These are phyloP conservation scores for Saccharomyces hybrid DNA, from an alignment of 1,139 yeast species.

Conservation along the genomic window DNA sequence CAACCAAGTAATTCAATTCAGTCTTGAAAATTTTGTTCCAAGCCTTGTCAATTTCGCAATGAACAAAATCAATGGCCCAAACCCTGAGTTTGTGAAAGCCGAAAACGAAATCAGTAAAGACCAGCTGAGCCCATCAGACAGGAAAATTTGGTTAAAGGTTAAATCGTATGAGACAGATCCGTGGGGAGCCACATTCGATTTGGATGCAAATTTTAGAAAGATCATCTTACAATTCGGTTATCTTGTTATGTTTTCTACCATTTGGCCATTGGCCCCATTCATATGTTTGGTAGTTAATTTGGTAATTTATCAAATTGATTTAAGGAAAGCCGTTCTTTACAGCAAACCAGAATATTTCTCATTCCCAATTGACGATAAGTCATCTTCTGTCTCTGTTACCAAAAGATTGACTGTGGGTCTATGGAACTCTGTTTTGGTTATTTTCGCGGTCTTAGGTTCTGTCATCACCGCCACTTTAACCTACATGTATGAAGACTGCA, in stretches of 20 bases:
- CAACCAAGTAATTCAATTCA: constrained; percentile 61
- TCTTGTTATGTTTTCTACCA: constrained; percentile 74
- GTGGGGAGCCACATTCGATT: constrained; percentile 44
- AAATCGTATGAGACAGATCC: constrained; percentile 50
- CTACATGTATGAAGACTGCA: constrained; percentile 52
- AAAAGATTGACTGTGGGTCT: constrained; percentile 35
- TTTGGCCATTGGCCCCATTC: constrained; percentile 85
- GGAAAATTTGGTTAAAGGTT: constrained; percentile 46
- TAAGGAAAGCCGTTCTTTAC: constrained; percentile 28
- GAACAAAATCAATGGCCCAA: constrained; percentile 36
- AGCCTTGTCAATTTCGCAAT: constrained; percentile 33
- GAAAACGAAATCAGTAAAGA: constrained; percentile 33
- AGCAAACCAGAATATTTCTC: constrained; percentile 19
- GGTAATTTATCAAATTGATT: constrained; percentile 22
- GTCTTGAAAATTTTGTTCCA: constrained; percentile 58
- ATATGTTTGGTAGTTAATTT: constrained; percentile 53
- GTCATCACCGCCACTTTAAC: constrained; percentile 65
- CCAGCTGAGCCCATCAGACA: constrained; percentile 41
- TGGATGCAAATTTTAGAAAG: constrained; percentile 66
- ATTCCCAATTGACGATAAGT: constrained; percentile 6
- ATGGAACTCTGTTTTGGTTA: constrained; percentile 59
- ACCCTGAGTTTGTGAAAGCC: constrained; percentile 4
- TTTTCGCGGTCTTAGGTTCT: constrained; percentile 70
- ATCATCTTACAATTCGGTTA: constrained; percentile 78
- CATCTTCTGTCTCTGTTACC: not conserved